Evolutionary conservation across 768 basidiomycete species (phyloP).

Genomic region (Collybia sp.): DNA sequence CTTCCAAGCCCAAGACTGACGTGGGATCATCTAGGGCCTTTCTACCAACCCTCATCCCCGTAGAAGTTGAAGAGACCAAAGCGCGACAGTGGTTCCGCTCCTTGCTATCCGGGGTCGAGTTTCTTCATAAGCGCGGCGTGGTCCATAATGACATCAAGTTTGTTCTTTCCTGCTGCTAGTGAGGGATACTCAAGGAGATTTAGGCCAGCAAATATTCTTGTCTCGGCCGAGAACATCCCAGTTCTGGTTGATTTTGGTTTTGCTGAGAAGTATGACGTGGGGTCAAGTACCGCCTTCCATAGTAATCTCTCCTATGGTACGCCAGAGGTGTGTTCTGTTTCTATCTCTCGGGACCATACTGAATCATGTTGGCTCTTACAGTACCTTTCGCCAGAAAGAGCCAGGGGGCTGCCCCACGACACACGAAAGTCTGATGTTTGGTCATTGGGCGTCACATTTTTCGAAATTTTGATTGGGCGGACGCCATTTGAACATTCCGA

Average conservation of each 20-base stretch:
- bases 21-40: constrained; percentile 59
- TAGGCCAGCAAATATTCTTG: constrained; percentile 91
- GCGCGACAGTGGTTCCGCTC: constrained; percentile 81
- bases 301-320: constrained; percentile 88
- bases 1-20: background rate
- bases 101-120: constrained; percentile 78
- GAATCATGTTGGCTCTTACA: constrained; percentile 21
- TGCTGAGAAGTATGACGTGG: constrained; percentile 77
- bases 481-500: constrained; percentile 89
- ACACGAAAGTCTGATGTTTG: constrained; percentile 89
- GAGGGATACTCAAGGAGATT: background rate
- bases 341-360: background rate
- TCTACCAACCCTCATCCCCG: constrained; percentile 82
- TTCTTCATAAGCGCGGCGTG: constrained; percentile 78
- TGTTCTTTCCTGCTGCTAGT: background rate
- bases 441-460: constrained; percentile 88
- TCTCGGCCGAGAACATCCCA: constrained; percentile 73
- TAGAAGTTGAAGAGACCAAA: constrained; percentile 76
- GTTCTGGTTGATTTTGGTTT: constrained; percentile 97
- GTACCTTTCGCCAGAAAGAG: constrained; percentile 93
- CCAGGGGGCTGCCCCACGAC: constrained; percentile 84
- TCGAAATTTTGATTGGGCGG: constrained; percentile 88
- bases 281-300: constrained; percentile 64
- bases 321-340: constrained; percentile 59
- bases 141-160: constrained; percentile 93